Evolutionary conservation across 805 yeast species (phyloP).

Genomic region (Metschnikowia shivogae): DNA sequence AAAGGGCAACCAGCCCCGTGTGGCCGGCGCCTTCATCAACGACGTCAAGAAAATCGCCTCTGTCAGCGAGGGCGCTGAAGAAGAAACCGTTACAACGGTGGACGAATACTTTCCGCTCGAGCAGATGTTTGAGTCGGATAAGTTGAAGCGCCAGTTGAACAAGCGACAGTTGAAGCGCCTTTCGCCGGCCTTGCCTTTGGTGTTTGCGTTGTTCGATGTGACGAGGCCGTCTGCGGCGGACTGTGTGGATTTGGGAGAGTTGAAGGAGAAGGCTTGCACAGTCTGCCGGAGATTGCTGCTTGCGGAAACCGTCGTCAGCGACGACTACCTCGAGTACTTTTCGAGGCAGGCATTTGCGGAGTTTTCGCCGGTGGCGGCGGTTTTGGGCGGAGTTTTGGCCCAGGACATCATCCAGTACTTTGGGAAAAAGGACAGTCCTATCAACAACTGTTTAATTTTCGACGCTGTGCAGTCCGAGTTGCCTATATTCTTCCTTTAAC

Average conservation of each 20-base stretch:
- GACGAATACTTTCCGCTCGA: constrained; percentile 37
- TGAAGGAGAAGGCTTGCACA: constrained; percentile 21
- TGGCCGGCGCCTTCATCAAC: constrained; percentile 50
- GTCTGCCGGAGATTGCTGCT: constrained; percentile 32
- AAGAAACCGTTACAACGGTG: constrained; percentile 38
- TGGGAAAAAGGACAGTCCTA: constrained; percentile 71
- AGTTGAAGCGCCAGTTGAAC: constrained; percentile 39
- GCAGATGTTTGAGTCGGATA: constrained; percentile 31
- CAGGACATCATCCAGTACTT: constrained; percentile 86
- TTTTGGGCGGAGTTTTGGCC: constrained; percentile 83
- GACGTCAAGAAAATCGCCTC: constrained; percentile 31
- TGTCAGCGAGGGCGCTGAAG: constrained; percentile 37
- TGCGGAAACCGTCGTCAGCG: constrained; percentile 43
- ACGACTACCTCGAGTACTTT: constrained; percentile 40
- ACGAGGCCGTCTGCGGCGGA: constrained; percentile 25
- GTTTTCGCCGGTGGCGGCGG: constrained; percentile 78
- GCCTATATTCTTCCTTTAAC: constrained; percentile 60
- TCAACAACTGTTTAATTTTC: constrained; percentile 73
- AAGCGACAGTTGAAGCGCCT: constrained; percentile 46
- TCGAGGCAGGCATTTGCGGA: constrained; percentile 55
- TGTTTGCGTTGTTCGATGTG: constrained; percentile 54
- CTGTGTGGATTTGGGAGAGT: constrained; percentile 22
- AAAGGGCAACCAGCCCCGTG: constrained; percentile 39
- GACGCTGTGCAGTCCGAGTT: constrained; percentile 70
- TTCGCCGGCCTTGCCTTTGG: constrained; percentile 54